A percentile compares a stretch with the other conserved stretches of the same genome.
Conservation (phyloP, 495 filamentous ascomycete species). For the Aspergillus bertholletiae region DNA sequence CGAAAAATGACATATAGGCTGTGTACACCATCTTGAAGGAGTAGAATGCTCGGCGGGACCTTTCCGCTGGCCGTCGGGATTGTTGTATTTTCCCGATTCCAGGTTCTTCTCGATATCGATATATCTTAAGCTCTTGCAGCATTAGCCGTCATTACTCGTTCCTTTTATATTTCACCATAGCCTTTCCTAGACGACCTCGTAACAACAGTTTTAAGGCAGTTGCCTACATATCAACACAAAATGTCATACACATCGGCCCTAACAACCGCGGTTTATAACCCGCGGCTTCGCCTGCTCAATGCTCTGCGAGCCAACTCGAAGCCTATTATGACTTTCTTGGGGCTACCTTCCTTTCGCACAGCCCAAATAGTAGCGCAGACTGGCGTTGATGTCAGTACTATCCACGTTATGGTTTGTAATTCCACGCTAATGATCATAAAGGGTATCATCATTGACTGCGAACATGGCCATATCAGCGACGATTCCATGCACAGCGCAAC, state of each 20-base stretch:
- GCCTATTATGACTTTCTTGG: constrained; percentile 31
- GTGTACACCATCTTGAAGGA: too few relatives aligned
- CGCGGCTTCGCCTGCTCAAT: constrained; percentile 25
- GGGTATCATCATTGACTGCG: constrained; percentile 30
- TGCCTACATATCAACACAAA: not conserved
- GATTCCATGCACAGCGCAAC: constrained; percentile 81
- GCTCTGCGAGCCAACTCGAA: constrained; percentile 22
- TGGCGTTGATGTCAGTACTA: constrained; percentile 23
- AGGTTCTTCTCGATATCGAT: too few relatives aligned
- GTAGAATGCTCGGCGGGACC: too few relatives aligned
- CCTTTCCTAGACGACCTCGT: too few relatives aligned
- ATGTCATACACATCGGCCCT: constrained; percentile 1
- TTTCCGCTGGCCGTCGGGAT: too few relatives aligned
- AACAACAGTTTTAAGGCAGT: too few relatives aligned
- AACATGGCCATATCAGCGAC: constrained; percentile 46
- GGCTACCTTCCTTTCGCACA: constrained; percentile 27
- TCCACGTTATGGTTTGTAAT: not conserved
- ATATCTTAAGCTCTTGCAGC: too few relatives aligned
- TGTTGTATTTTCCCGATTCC: too few relatives aligned
- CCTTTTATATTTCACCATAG: too few relatives aligned
- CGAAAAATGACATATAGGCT: too few relatives aligned
- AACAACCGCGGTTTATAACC: constrained; percentile 19
- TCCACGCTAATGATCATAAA: constrained; percentile 1
- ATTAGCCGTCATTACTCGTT: too few relatives aligned
- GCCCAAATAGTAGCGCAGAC: constrained; percentile 30